These are phyloP conservation scores for Sonneratia caseolaris DNA, from an alignment of 345 rosid species.

Conservation along the genomic window DNA sequence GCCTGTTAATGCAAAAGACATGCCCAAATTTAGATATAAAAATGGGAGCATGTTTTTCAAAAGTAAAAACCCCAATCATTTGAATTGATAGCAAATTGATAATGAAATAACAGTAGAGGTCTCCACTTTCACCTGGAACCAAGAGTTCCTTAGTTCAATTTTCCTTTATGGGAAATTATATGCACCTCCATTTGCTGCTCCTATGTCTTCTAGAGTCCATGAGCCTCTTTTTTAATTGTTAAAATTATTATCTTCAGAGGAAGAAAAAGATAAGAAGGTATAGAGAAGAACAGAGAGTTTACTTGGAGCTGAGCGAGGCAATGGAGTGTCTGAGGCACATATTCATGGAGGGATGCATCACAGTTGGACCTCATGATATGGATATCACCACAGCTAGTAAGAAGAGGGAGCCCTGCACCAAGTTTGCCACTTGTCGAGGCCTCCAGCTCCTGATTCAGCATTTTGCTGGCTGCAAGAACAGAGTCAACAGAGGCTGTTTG, in stretches of 20 bases:
- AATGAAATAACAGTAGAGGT: background rate
- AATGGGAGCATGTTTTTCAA: background rate
- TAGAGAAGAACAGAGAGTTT: conserved; percentile 46
- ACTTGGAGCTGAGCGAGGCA: conserved; percentile 66
- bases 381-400: conserved; percentile 12
- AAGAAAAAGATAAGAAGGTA: conserved; percentile 50
- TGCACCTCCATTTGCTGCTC: background rate
- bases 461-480: conserved; percentile 56
- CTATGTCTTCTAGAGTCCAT: too few species aligned
- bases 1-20: background rate
- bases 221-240: too few species aligned
- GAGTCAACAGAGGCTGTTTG: conserved; percentile 56
- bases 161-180: too few species aligned
- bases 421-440: conserved; percentile 64
- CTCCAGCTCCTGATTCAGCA: conserved; percentile 71
- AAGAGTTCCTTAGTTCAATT: background rate
- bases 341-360: conserved; percentile 75
- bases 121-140: background rate
- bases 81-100: background rate
- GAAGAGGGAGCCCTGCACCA: conserved; percentile 41
- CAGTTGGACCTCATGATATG: conserved; percentile 49
- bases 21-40: background rate
- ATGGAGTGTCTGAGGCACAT: conserved; percentile 91
- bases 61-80: background rate
- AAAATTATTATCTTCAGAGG: conserved; percentile 32